Conservation (phyloP, 768 basidiomycete genomes). For the Rhodotorula diobovata region DNA sequence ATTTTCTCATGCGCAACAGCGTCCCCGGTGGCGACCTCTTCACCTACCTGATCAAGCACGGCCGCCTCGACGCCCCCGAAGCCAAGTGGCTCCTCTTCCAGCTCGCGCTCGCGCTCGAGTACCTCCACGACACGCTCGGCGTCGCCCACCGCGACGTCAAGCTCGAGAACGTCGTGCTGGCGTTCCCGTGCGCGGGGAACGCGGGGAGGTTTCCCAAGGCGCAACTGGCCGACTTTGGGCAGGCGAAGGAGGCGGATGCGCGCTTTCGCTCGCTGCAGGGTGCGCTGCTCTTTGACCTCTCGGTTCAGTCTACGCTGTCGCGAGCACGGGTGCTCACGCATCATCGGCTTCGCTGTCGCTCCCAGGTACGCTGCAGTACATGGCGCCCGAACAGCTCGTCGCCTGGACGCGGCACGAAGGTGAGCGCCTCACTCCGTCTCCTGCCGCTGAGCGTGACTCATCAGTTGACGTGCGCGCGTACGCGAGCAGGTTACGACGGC, state of each 20-base stretch:
- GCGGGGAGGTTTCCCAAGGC: conserved; percentile 14
- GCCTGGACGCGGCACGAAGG: conserved; percentile 11
- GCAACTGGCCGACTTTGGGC: conserved; percentile 28
- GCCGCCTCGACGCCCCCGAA: conserved; percentile 21
- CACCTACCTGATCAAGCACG: conserved; percentile 26
- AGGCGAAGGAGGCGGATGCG: background rate
- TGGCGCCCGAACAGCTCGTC: conserved; percentile 16
- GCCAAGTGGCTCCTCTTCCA: conserved; percentile 31
- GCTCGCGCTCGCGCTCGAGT: conserved; percentile 20
- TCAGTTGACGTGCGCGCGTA: background rate
- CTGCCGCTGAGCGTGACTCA: background rate
- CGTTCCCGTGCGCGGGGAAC: background rate
- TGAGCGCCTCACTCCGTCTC: background rate
- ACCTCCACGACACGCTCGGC: conserved; percentile 24
- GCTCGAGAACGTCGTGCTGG: conserved; percentile 31
- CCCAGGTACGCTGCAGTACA: conserved; percentile 24
- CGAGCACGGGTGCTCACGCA: too few species aligned
- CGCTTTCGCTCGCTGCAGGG: conserved; percentile 5
- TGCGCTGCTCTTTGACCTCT: too few species aligned
- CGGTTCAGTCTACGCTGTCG: background rate
- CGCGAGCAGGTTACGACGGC: conserved; percentile 10
- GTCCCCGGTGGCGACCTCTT: conserved; percentile 37
- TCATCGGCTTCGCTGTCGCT: too few species aligned
- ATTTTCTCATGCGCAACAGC: background rate
- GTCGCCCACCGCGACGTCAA: conserved; percentile 30